Evolutionary conservation across 495 filamentous ascomycete species (phyloP).

Genomic region (Letharia columbiana): DNA sequence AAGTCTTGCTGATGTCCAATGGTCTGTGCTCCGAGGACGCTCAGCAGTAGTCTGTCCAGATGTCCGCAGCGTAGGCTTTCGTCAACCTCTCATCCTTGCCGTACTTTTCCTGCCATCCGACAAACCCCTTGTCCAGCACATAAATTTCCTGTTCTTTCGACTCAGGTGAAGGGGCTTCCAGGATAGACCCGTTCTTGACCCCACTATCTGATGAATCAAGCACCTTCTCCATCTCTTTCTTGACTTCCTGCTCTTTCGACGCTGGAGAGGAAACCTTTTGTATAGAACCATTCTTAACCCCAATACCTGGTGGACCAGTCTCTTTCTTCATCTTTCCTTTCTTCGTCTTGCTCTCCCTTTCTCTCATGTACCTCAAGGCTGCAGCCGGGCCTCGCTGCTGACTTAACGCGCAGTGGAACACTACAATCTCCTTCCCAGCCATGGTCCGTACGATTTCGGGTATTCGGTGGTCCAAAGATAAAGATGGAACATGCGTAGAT

Average conservation of each 20-base stretch:
- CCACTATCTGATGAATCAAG: constrained; percentile 1
- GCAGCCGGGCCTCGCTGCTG: constrained; percentile 76
- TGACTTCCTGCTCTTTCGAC: constrained; percentile 31
- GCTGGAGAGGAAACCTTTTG: constrained; percentile 12
- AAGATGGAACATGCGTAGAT: constrained; percentile 67
- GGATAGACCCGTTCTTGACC: constrained; percentile 19
- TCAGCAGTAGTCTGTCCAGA: constrained; percentile 61
- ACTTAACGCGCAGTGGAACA: constrained; percentile 93
- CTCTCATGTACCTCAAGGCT: constrained; percentile 59
- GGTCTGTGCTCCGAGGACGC: background rate
- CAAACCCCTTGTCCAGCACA: constrained; percentile 80
- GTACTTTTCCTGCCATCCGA: constrained; percentile 84
- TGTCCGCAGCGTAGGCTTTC: constrained; percentile 73
- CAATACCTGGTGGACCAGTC: background rate
- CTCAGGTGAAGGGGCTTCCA: constrained; percentile 18
- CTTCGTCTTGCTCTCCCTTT: constrained; percentile 38
- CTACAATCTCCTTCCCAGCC: constrained; percentile 66
- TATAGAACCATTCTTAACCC: constrained; percentile 5
- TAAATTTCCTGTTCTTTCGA: constrained; percentile 58
- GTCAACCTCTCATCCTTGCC: constrained; percentile 74
- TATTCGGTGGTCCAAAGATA: constrained; percentile 60
- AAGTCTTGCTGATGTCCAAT: background rate
- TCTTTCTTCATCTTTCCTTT: constrained; percentile 4
- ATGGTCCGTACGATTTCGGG: constrained; percentile 76
- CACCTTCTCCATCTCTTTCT: constrained; percentile 2